Conservation (phyloP, 2,329 filamentous ascomycete species). For the Colletotrichum australisinense region DNA sequence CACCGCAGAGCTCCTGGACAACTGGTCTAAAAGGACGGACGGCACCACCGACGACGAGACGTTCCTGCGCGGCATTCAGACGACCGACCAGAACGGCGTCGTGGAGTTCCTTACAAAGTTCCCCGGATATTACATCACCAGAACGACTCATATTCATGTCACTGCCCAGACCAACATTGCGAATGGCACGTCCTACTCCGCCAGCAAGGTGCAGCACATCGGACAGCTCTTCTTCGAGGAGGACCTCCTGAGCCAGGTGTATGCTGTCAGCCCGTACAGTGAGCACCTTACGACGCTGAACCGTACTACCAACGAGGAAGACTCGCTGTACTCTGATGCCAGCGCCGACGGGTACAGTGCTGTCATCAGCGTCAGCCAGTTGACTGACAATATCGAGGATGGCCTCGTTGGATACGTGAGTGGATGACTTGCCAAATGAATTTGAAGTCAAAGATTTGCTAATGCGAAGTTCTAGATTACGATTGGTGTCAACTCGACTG, state of each 20-base stretch:
- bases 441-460: too few relatives aligned
- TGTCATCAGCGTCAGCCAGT: conserved; percentile 61
- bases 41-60: conserved; percentile 42
- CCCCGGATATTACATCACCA: too few relatives aligned
- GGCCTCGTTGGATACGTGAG: conserved; percentile 39
- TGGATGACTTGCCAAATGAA: too few relatives aligned
- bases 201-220: too few relatives aligned
- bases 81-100: conserved; percentile 54
- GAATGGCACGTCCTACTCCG: too few relatives aligned
- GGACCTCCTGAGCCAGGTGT: conserved; percentile 4
- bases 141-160: too few relatives aligned
- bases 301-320: conserved; percentile 43
- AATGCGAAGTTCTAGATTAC: too few relatives aligned
- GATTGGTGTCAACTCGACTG: too few relatives aligned
- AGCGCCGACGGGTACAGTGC: conserved; percentile 57
- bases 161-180: too few relatives aligned
- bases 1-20: neutral
- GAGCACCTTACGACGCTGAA: conserved; percentile 7
- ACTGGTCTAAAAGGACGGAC: conserved; percentile 1
- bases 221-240: conserved; percentile 7
- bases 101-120: conserved; percentile 51
- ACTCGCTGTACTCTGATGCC: conserved; percentile 51
- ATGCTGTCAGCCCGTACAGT: conserved; percentile 8
- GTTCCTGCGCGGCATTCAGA: conserved; percentile 50
- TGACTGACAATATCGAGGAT: conserved; percentile 58